Evolutionary conservation across 176 grass and related monocot species (phyloP), one percentile per base, ranked within the genome.

Genomic region (Neostapfia colusana): DNA sequence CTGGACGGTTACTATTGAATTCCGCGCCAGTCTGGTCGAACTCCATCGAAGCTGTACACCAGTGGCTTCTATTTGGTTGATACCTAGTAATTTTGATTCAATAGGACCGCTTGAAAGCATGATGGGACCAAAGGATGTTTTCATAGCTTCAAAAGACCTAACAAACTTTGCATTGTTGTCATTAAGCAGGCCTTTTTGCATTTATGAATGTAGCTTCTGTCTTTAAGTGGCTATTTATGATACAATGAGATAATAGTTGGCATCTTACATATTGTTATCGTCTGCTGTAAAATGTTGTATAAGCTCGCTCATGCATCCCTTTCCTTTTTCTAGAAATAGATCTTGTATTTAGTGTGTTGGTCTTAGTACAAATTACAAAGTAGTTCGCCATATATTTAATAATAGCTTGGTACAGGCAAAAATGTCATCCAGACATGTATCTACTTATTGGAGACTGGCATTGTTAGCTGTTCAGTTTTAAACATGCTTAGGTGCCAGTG

Each of bases 131-230:
- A n/a, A n/a, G n/a, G n/a, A n/a, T n/a, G n/a, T n/a, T 8, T 12
- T 65, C 26, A 5, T 73, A 23, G 12, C 43, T 23, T 10, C 10
- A 14, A 21, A 48, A 37, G 40, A 71, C 23, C 10, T 23, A 71
- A 60, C 40, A 35, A 13, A 36, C 8, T 45, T 25, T 6, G 39
- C 39, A 27, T 81, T 63, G 26, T 56, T 69, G 20, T 70, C 44
- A 64, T 46, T 54, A 41, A 50, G 21, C 21, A 36, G 46, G 23
- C 13, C 12, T 20, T 61, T 25, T 51, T 63, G 23, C 73, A 70
- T 67, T 75, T 53, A 75, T 75, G 70, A 25, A 45, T 57, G 46
- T 74, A 25, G n/a, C n/a, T 28, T 43, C 11, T 85, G 5, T 16
- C 20, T 54, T 8, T 21, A 54, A 54, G 20, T 7, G 20, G 51